phyloP scores from a whole-genome alignment of 352 stramenopile species.

The Phytopythium sindhum region DNA sequence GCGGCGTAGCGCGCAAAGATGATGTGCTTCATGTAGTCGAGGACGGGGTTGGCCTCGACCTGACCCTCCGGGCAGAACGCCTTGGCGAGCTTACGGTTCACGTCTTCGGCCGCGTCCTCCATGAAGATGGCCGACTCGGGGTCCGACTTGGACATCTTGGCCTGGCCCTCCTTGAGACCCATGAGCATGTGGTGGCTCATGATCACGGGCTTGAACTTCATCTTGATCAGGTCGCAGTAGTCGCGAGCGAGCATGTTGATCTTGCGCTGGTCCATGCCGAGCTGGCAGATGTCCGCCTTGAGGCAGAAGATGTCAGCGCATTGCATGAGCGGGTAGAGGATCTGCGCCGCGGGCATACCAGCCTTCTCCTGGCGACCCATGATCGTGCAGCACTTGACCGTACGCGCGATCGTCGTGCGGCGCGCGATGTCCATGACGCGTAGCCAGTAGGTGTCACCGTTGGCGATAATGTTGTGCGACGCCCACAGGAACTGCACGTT shows the following conservation, averaged over 20 bases:
- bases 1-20: constrained; percentile 86
- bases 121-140: constrained; percentile 99
- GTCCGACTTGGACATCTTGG: constrained; percentile 99
- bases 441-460: constrained; percentile 90
- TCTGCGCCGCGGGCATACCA: constrained; percentile 92
- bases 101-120: constrained; percentile 94
- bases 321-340: constrained; percentile 98
- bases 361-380: constrained; percentile 95
- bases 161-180: constrained; percentile 97
- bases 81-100: constrained; percentile 98
- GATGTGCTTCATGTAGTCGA: constrained; percentile 98
- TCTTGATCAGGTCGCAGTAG: constrained; percentile 96
- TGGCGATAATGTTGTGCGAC: constrained; percentile 92
- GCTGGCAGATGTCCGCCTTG: constrained; percentile 98
- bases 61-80: constrained; percentile 94
- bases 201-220: constrained; percentile 94
- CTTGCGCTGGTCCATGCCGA: constrained; percentile 99
- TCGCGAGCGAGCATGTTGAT: constrained; percentile 98
- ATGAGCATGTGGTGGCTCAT: constrained; percentile 99
- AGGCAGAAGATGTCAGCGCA: constrained; percentile 99
- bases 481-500: constrained; percentile 99
- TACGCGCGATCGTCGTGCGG: constrained; percentile 89
- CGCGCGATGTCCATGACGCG: constrained; percentile 94
- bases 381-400: constrained; percentile 99
- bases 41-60: constrained; percentile 92